Percentiles rank a stretch among this genome's conserved stretches.
Conservation (phyloP, 23 red algal species). For the Chondrus crispus region DNA sequence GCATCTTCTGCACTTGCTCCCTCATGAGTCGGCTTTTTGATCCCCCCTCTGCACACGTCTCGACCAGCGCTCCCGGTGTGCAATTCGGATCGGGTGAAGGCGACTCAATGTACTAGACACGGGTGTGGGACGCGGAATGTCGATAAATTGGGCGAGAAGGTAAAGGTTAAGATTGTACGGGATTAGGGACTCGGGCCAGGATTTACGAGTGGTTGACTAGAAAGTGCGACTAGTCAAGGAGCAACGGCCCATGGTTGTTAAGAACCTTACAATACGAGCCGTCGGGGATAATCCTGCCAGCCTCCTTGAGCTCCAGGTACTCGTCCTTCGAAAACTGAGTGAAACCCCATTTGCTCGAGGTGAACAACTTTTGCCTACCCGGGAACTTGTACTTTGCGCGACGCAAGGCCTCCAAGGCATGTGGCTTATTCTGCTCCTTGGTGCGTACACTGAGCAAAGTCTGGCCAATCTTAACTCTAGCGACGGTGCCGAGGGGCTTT, state of each 20-base stretch:
- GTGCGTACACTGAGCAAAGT: conserved; percentile 81
- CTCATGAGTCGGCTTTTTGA: too few species aligned
- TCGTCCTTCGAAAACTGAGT: conserved; percentile 94
- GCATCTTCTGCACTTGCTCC: too few species aligned
- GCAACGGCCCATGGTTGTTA: conserved; percentile 71
- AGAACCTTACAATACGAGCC: conserved; percentile 85
- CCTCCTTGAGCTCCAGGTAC: conserved; percentile 73
- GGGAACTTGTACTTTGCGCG: conserved; percentile 99
- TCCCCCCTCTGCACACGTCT: too few species aligned
- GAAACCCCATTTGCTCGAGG: conserved; percentile 95
- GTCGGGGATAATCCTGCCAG: conserved; percentile 82
- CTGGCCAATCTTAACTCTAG: conserved; percentile 98
- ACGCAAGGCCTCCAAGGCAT: conserved; percentile 85
- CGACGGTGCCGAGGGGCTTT: conserved; percentile 96
- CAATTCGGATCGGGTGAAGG: too few species aligned
- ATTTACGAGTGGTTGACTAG: too few species aligned
- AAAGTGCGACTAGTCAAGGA: background rate
- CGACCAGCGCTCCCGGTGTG: too few species aligned
- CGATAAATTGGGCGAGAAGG: too few species aligned
- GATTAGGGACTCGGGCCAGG: too few species aligned
- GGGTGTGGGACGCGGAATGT: too few species aligned
- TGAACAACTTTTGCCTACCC: conserved; percentile 90
- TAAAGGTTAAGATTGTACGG: too few species aligned
- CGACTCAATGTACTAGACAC: too few species aligned
- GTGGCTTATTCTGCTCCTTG: conserved; percentile 76